Conservation (phyloP, 2,329 filamentous ascomycete genomes). For the Xylariaceae sp. region DNA sequence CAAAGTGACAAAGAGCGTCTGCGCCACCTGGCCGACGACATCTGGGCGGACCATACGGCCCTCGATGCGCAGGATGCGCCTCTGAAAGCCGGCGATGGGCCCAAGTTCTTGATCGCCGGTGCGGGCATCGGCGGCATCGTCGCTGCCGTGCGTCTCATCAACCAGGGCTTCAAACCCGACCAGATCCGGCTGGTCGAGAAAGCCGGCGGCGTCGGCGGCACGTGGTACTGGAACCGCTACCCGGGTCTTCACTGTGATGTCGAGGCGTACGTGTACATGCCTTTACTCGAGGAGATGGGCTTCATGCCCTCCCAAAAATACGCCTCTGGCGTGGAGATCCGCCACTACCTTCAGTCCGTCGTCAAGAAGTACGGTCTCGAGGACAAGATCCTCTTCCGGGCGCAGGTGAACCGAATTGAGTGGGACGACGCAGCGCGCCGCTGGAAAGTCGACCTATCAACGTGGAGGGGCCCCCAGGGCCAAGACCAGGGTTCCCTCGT, state of each 20-base stretch:
- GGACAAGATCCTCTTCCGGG: slow-evolving; percentile 43
- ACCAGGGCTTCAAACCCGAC: slow-evolving; percentile 32
- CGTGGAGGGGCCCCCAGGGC: slow-evolving; percentile 24
- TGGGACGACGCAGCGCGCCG: slow-evolving; percentile 41
- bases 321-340: slow-evolving; percentile 36
- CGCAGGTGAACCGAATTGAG: slow-evolving; percentile 36
- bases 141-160: slow-evolving; percentile 31
- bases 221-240: slow-evolving; percentile 50
- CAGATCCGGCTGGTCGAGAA: slow-evolving; percentile 40
- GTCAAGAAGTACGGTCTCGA: slow-evolving; percentile 41
- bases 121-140: slow-evolving; percentile 28
- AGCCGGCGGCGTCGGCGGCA: slow-evolving; percentile 44
- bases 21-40: slow-evolving; percentile 29
- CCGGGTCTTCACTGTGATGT: slow-evolving; percentile 52
- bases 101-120: slow-evolving; percentile 30
- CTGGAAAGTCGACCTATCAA: slow-evolving; percentile 28
- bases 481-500: slow-evolving; percentile 27
- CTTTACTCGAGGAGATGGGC: slow-evolving; percentile 54
- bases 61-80: slow-evolving; percentile 26
- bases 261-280: slow-evolving; percentile 56
- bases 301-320: slow-evolving; percentile 51
- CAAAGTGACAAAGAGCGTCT: slow-evolving; percentile 27
- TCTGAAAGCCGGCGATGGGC: slow-evolving; percentile 22
- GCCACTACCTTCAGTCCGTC: slow-evolving; percentile 41
- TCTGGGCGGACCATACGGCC: slow-evolving; percentile 30